Evolutionary conservation across 1,284 basidiomycete genomes (phyloP).

Genomic region (Fomitopsis betulina): DNA sequence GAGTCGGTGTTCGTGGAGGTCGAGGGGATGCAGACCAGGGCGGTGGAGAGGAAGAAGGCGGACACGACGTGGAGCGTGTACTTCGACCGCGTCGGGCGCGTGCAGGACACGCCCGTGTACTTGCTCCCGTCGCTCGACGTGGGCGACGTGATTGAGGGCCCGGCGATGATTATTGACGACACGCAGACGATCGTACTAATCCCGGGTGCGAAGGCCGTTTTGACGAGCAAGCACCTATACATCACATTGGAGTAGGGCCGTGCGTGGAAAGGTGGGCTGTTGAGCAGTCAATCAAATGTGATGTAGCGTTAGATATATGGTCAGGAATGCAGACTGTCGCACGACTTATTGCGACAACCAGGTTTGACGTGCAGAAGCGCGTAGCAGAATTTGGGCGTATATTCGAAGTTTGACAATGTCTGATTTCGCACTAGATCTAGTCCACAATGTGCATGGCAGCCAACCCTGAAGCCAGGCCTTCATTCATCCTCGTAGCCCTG

Average conservation of each 20-base stretch:
- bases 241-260: constrained; percentile 49
- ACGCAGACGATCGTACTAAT: constrained; percentile 89
- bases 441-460: background rate
- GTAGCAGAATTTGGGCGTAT: no score
- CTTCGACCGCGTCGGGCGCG: constrained; percentile 72
- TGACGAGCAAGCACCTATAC: constrained; percentile 71
- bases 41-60: constrained; percentile 40
- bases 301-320: background rate
- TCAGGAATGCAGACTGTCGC: background rate
- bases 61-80: constrained; percentile 65
- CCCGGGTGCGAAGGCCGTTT: constrained; percentile 59
- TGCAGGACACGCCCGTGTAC: constrained; percentile 78
- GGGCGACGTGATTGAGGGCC: constrained; percentile 74
- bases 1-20: constrained; percentile 79
- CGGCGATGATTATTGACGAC: constrained; percentile 88
- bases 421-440: background rate
- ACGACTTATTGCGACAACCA: background rate
- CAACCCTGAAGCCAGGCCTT: background rate
- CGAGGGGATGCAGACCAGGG: constrained; percentile 38
- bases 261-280: background rate
- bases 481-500: constrained; percentile 47
- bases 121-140: constrained; percentile 59
- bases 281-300: background rate
- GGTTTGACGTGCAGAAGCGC: background rate
- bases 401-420: no score